Percentiles rank a stretch among this genome's conserved stretches.
phyloP scores from a whole-genome alignment of 306 rosid species.

The Glycine tomentella region DNA sequence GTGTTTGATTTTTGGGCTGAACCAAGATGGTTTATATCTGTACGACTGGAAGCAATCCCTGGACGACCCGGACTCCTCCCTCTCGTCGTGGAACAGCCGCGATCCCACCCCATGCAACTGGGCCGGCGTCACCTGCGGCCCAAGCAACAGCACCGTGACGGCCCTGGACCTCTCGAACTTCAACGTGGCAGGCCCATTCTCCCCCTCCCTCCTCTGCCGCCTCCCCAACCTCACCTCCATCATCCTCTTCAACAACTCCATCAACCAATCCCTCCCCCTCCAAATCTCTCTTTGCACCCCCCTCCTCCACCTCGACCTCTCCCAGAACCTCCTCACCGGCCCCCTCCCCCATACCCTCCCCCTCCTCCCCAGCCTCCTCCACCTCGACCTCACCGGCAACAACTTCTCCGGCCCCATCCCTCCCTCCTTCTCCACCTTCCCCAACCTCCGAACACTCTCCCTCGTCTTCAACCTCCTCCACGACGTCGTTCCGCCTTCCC shows the following conservation, averaged over 20 bases:
- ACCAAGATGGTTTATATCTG: slow-evolving; percentile 73
- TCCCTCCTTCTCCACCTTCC: slow-evolving; percentile 57
- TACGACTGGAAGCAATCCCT: slow-evolving; percentile 60
- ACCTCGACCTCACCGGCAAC: slow-evolving; percentile 81
- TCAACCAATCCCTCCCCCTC: slow-evolving; percentile 64
- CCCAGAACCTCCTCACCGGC: slow-evolving; percentile 88
- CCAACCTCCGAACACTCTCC: slow-evolving; percentile 69
- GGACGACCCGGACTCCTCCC: slow-evolving; percentile 59
- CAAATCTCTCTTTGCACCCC: slow-evolving; percentile 57
- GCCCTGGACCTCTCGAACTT: slow-evolving; percentile 58
- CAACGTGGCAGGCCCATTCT: slow-evolving; percentile 66
- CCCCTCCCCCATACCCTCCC: slow-evolving; percentile 63
- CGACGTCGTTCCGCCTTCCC: slow-evolving; percentile 51
- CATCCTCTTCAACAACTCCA: slow-evolving; percentile 72
- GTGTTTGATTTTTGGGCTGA: slow-evolving; percentile 38
- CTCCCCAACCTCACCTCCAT: slow-evolving; percentile 62
- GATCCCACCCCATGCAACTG: slow-evolving; percentile 67
- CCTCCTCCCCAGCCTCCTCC: slow-evolving; percentile 56
- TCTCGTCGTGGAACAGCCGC: slow-evolving; percentile 66
- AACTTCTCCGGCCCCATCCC: slow-evolving; percentile 86
- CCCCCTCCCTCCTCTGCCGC: slow-evolving; percentile 63
- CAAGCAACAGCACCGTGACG: not conserved
- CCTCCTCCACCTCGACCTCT: slow-evolving; percentile 72
- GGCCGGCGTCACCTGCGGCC: slow-evolving; percentile 66
- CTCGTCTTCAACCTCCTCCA: slow-evolving; percentile 71